Conservation (phyloP, 345 rosid genomes). For the Salix viminalis region DNA sequence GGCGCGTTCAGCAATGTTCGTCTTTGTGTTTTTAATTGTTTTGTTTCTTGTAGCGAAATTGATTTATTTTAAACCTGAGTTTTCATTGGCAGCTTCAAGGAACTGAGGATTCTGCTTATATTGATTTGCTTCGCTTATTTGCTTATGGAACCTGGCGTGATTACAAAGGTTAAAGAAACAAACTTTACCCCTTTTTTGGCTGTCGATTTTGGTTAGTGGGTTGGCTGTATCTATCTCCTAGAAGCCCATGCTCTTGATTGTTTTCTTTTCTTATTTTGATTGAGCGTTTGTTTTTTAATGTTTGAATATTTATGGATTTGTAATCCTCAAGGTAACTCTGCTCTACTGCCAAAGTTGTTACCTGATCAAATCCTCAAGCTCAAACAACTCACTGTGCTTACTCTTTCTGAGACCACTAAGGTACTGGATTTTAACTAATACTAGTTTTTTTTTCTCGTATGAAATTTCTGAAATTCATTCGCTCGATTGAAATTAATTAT, state of each 20-base stretch:
- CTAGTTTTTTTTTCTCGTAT: neutral
- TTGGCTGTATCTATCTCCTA: neutral
- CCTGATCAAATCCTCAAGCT: conserved; percentile 19
- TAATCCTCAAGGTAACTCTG: neutral
- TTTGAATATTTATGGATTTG: neutral
- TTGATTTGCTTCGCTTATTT: conserved; percentile 18
- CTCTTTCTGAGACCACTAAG: conserved; percentile 15
- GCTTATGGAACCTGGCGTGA: conserved; percentile 16
- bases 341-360: conserved; percentile 3
- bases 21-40: too few species aligned
- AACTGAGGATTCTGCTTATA: conserved; percentile 5
- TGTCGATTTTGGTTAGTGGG: neutral
- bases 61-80: neutral
- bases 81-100: conserved; percentile 10
- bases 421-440: neutral
- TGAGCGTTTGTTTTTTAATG: neutral
- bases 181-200: neutral
- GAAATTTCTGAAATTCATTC: neutral
- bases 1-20: neutral
- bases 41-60: neutral
- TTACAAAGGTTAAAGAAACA: conserved; percentile 11
- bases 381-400: conserved; percentile 21
- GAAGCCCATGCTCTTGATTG: neutral
- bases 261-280: neutral
- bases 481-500: neutral